Base-by-base conservation (phyloP, 2,329 filamentous ascomycete species). In the Keithomyces neogunnii region DNA sequence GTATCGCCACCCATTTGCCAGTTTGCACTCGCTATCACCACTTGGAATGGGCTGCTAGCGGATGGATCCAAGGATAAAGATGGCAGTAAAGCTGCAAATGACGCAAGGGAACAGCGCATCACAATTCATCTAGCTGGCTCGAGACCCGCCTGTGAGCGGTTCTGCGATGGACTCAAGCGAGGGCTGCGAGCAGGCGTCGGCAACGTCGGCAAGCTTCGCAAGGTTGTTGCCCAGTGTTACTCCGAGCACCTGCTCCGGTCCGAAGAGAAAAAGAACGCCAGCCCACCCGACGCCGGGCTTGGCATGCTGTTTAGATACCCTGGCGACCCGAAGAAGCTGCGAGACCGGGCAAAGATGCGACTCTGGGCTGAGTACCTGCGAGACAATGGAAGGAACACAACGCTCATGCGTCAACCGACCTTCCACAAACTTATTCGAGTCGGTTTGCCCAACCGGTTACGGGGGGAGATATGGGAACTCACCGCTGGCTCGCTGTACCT, bases 401-500 rank as follows among this genome's bases (percentile, higher is more conserved):
- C 91, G 1, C 73, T 99, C 49, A 86, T 99, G 53, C 87, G 93
- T 52, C 93, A 99, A 65, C 92, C 93, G 3, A 97, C 93, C 30
- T 97, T 97, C 62, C 93, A 97, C 72, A 96, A 97, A 68, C 81
- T 99, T 47, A 96, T 99, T 57, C 84, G 93, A 49, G 93, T 99
- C 57, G 93, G 93, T 56, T 75, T 99, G 53, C 93, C 93, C 0
- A 99, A 99, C 68, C 81, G 93, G 45, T 75, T 99, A 47, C 80
- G 93, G 56, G 93, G 93, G 43, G 93, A 99, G 70, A 86, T 95
- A 48, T 99, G 93, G 93, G 93, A 99, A 69, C 74, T 96, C 55
- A 88, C 89, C 0, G 96, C 90, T 7, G 93, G 93, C 5, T 95
- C 92, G 2, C 78, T 96, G 55, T 96, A 91, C 66, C 74, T 95